Evolutionary conservation across 192 early-diverging fungal genomes (phyloP).

Genomic region (Backusella westeae): DNA sequence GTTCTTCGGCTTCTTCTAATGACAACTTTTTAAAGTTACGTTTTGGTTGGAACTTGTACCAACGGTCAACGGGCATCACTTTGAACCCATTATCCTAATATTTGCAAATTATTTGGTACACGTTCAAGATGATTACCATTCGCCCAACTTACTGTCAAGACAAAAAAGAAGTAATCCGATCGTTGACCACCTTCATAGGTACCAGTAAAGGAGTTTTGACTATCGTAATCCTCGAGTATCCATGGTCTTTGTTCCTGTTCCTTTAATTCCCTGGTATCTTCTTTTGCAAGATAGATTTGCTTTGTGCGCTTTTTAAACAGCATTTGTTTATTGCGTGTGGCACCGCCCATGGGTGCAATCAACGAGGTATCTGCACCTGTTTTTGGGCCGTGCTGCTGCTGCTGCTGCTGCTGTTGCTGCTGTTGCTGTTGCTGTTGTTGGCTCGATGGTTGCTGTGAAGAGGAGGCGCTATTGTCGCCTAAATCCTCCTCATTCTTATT

Average conservation of each 20-base stretch:
- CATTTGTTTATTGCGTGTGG: conserved; percentile 73
- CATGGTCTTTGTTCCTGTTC: conserved; percentile 75
- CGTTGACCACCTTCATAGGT: conserved; percentile 69
- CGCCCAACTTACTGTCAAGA: conserved; percentile 44
- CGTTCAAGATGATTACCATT: no score
- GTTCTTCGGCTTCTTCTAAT: conserved; percentile 76
- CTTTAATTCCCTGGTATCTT: conserved; percentile 66
- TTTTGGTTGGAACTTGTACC: conserved; percentile 77
- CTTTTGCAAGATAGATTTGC: conserved; percentile 74
- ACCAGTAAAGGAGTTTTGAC: conserved; percentile 63
- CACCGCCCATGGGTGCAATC: conserved; percentile 74
- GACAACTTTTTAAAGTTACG: conserved; percentile 63
- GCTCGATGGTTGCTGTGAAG: not conserved
- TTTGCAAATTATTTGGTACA: no score
- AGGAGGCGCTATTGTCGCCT: not conserved
- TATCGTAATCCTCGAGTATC: conserved; percentile 76
- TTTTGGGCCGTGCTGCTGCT: conserved; percentile 35
- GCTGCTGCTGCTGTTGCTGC: not conserved
- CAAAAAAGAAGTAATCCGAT: conserved; percentile 70
- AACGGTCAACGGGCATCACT: conserved; percentile 68
- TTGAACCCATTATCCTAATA: conserved; percentile 65
- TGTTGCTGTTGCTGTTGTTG: not conserved
- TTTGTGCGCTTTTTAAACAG: conserved; percentile 80
- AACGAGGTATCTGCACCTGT: conserved; percentile 58
- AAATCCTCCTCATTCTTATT: conserved; percentile 4